These are phyloP conservation scores for Saturnispora dispora DNA, from an alignment of 805 yeast genomes.

Conservation along the genomic window DNA sequence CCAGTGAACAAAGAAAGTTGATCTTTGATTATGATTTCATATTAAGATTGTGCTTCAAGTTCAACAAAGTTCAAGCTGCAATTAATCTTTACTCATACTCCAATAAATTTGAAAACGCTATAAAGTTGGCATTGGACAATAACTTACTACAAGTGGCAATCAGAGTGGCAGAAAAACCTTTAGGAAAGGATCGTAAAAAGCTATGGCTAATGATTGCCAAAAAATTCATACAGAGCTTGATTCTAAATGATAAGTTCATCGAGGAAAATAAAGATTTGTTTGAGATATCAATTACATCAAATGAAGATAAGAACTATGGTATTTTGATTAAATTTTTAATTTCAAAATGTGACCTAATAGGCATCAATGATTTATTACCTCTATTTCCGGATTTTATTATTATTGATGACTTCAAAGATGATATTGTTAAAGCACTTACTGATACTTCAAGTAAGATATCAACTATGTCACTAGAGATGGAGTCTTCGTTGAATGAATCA, in stretches of 20 bases:
- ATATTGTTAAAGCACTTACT: constrained; percentile 72
- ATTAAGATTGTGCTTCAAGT: constrained; percentile 59
- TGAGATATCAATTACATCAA: background rate
- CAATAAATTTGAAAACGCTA: constrained; percentile 71
- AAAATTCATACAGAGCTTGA: constrained; percentile 33
- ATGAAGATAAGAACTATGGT: constrained; percentile 10
- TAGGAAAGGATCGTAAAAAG: constrained; percentile 42
- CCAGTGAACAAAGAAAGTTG: constrained; percentile 23
- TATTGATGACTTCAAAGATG: constrained; percentile 76
- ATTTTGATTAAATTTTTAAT: constrained; percentile 29
- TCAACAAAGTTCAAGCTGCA: constrained; percentile 53
- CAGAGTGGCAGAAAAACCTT: constrained; percentile 46
- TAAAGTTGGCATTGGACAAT: constrained; percentile 57
- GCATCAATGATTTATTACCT: constrained; percentile 76
- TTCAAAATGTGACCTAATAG: constrained; percentile 41
- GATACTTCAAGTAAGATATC: constrained; percentile 58
- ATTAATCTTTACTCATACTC: constrained; percentile 62
- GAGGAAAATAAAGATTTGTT: constrained; percentile 16
- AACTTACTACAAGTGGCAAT: constrained; percentile 51
- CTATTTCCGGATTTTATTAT: constrained; percentile 76
- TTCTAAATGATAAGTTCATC: constrained; percentile 22
- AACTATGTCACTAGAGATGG: constrained; percentile 64
- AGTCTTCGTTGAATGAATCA: constrained; percentile 53
- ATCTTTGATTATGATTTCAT: constrained; percentile 66
- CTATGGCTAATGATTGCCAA: constrained; percentile 65